These are phyloP conservation scores for Penicillium brevicompactum DNA, from an alignment of 2,329 filamentous ascomycete genomes.

Conservation along the genomic window DNA sequence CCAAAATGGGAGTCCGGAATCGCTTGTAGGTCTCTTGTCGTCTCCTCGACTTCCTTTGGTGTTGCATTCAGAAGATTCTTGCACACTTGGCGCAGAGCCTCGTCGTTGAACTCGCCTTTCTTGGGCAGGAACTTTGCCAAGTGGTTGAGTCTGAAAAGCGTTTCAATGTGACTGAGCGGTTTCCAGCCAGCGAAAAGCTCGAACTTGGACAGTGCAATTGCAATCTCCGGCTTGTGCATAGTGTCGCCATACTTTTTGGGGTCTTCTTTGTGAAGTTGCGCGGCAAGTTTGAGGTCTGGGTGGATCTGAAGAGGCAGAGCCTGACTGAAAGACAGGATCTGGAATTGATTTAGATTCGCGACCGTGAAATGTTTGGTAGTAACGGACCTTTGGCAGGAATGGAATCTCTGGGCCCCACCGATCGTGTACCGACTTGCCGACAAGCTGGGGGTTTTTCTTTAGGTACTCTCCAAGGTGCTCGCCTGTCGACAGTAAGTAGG, in stretches of 20 bases:
- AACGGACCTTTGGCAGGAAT: constrained; percentile 67
- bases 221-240: constrained; percentile 82
- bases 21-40: constrained; percentile 55
- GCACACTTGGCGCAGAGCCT: constrained; percentile 60
- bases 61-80: constrained; percentile 56
- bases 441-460: constrained; percentile 62
- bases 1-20: constrained; percentile 54
- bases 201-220: constrained; percentile 69
- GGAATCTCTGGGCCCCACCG: constrained; percentile 68
- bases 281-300: constrained; percentile 68
- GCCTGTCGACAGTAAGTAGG: constrained; percentile 62
- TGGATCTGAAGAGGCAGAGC: constrained; percentile 75
- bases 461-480: constrained; percentile 67
- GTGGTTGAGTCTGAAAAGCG: constrained; percentile 58
- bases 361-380: not conserved
- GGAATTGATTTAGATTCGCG: not conserved
- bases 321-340: constrained; percentile 73
- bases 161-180: constrained; percentile 61
- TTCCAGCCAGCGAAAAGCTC: constrained; percentile 79
- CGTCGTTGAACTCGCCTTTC: constrained; percentile 56
- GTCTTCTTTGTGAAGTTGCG: constrained; percentile 64
- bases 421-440: constrained; percentile 63
- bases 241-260: constrained; percentile 68
- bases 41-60: constrained; percentile 55
- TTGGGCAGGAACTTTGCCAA: constrained; percentile 57